These are phyloP conservation scores for Aspergillus piperis DNA, from an alignment of 2,329 filamentous ascomycete species.

Conservation along the genomic window DNA sequence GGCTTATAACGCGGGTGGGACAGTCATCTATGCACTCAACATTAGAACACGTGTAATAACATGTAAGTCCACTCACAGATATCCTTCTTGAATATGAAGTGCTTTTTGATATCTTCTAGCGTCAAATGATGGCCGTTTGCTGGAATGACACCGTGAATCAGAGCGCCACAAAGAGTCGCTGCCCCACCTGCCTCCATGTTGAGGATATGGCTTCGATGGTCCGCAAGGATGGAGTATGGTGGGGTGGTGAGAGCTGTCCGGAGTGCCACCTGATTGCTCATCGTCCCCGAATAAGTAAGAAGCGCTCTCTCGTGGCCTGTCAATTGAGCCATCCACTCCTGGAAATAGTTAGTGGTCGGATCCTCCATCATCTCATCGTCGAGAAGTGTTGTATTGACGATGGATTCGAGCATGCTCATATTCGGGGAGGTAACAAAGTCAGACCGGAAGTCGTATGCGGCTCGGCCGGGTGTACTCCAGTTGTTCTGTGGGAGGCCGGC, in stretches of 20 bases:
- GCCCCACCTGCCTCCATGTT: constrained; percentile 21
- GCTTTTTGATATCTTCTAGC: constrained; percentile 12
- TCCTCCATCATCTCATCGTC: constrained; percentile 26
- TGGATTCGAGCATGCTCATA: constrained; percentile 22
- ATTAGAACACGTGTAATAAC: too few relatives aligned
- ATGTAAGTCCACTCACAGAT: too few relatives aligned
- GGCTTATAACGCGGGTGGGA: constrained; percentile 71
- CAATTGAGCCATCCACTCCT: constrained; percentile 19
- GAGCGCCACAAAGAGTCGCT: constrained; percentile 14
- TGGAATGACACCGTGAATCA: constrained; percentile 2
- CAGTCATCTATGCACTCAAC: constrained; percentile 60
- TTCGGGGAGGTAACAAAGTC: constrained; percentile 15
- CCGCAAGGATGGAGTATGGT: constrained; percentile 20
- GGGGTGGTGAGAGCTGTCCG: constrained; percentile 15
- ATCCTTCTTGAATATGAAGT: constrained; percentile 52
- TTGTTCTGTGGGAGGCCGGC: not conserved
- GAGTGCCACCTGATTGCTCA: constrained; percentile 26
- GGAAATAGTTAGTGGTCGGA: constrained; percentile 17
- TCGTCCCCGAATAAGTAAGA: constrained; percentile 26
- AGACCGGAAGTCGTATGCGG: not conserved
- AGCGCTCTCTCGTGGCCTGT: constrained; percentile 21
- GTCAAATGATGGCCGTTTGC: constrained; percentile 17
- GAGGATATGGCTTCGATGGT: constrained; percentile 19
- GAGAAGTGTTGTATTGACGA: constrained; percentile 17
- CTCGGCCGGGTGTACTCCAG: not conserved